Evolutionary conservation across 202 grass and related monocot species (phyloP).

Genomic region (Zoysia matrella): DNA sequence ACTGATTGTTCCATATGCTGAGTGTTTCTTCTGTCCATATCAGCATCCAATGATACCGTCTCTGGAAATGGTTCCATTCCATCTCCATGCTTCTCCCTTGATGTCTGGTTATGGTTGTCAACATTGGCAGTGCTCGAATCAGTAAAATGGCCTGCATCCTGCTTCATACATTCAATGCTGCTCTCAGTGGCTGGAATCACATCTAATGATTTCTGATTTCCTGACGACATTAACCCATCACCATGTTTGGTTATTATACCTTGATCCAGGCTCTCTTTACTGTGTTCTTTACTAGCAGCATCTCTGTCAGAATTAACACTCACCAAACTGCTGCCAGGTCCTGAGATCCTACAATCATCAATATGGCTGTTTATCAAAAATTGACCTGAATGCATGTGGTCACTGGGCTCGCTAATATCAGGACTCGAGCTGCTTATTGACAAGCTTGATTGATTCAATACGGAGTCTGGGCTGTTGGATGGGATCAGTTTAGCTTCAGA

Average conservation of each 20-base stretch:
- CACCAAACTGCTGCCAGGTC: background rate
- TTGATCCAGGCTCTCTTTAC: slow-evolving; percentile 33
- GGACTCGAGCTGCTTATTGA: slow-evolving; percentile 48
- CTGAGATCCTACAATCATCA: background rate
- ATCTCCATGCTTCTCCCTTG: slow-evolving; percentile 15
- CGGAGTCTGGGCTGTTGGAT: slow-evolving; percentile 69
- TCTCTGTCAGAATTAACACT: slow-evolving; percentile 23
- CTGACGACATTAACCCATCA: slow-evolving; percentile 8
- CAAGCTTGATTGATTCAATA: slow-evolving; percentile 50
- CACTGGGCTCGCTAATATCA: slow-evolving; percentile 38
- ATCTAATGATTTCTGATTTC: slow-evolving; percentile 31
- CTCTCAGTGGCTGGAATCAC: background rate
- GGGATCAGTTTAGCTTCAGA: slow-evolving; percentile 39
- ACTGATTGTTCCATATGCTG: background rate
- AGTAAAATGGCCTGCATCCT: too few species aligned
- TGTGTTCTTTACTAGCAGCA: slow-evolving; percentile 14
- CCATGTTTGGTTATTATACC: slow-evolving; percentile 30
- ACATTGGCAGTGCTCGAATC: background rate
- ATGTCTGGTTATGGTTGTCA: slow-evolving; percentile 11
- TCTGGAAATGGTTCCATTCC: background rate
- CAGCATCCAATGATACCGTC: slow-evolving; percentile 1
- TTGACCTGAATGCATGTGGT: slow-evolving; percentile 39
- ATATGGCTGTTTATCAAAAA: slow-evolving; percentile 35
- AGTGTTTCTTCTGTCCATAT: slow-evolving; percentile 21
- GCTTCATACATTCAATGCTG: too few species aligned